phyloP scores from a whole-genome alignment of 148 eudicot species.

The Dysphania ambrosioides region DNA sequence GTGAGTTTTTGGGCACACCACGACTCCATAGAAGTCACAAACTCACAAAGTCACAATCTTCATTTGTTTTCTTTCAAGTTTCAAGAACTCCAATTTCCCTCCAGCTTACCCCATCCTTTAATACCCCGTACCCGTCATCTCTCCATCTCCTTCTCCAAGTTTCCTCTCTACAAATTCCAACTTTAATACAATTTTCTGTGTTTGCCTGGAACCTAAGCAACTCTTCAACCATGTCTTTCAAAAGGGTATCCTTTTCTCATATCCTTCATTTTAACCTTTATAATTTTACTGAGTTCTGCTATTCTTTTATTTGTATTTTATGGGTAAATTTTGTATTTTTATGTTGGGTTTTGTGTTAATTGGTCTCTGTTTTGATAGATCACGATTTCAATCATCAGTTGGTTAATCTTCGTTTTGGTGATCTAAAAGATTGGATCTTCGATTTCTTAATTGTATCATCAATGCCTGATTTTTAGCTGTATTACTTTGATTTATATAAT shows the following conservation, averaged over 20 bases:
- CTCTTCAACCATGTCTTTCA: conserved; percentile 25
- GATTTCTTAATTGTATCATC: neutral
- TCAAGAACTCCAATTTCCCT: conserved; percentile 7
- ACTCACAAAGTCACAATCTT: no score
- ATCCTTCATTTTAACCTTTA: neutral
- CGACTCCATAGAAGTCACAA: conserved; percentile 6
- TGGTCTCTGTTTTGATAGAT: neutral
- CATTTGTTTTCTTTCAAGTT: neutral
- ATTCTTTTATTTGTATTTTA: neutral
- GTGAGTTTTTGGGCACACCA: neutral
- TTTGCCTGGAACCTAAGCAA: neutral
- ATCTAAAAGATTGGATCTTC: neutral
- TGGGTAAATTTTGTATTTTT: neutral
- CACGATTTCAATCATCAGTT: neutral
- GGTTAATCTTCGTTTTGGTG: neutral
- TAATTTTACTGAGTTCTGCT: neutral
- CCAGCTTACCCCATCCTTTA: neutral
- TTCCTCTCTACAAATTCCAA: neutral
- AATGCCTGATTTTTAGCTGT: no score
- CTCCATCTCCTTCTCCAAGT: neutral
- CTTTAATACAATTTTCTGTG: neutral
- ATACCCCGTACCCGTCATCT: neutral
- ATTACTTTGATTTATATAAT: neutral
- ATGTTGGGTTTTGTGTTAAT: conserved; percentile 12
- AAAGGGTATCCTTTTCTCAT: conserved; percentile 23